Conservation (phyloP, 192 early-diverging fungal species). For the Piromyces finnis region DNA sequence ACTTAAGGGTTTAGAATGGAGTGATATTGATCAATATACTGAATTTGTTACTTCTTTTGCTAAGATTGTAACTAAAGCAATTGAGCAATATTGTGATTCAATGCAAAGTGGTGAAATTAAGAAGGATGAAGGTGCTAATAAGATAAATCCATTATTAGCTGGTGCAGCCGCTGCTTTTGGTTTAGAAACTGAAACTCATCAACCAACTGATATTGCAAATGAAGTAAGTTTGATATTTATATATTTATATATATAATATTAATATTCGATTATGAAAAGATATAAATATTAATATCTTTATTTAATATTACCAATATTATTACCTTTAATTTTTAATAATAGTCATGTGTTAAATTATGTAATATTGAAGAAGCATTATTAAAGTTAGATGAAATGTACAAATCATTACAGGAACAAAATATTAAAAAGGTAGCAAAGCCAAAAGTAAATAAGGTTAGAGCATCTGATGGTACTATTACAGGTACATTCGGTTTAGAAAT, state of each 20-base stretch:
- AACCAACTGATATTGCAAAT: conserved; percentile 23
- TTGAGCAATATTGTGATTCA: conserved; percentile 36
- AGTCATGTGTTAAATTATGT: conserved; percentile 38
- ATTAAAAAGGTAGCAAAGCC: conserved; percentile 2
- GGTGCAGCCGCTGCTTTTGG: conserved; percentile 3
- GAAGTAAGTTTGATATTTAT: conserved; percentile 6
- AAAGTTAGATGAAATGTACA: conserved; percentile 30
- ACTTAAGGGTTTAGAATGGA: conserved; percentile 45
- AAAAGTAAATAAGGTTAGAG: background rate
- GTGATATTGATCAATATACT: conserved; percentile 34
- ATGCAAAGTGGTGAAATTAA: conserved; percentile 27
- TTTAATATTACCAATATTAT: too few relatives aligned
- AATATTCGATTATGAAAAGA: too few relatives aligned
- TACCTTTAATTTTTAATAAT: too few relatives aligned
- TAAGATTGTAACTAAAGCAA: conserved; percentile 21
- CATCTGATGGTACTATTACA: conserved; percentile 5
- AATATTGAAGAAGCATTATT: conserved; percentile 29
- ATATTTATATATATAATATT: background rate
- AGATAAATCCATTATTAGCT: conserved; percentile 6
- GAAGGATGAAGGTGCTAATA: background rate
- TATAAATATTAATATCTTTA: too few relatives aligned
- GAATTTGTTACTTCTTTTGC: conserved; percentile 37
- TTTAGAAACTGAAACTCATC: conserved; percentile 7
- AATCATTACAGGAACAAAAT: conserved; percentile 22
- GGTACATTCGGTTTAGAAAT: conserved; percentile 13